Base-by-base conservation (phyloP, 2,329 filamentous ascomycete genomes). In the Verticillium longisporum region DNA sequence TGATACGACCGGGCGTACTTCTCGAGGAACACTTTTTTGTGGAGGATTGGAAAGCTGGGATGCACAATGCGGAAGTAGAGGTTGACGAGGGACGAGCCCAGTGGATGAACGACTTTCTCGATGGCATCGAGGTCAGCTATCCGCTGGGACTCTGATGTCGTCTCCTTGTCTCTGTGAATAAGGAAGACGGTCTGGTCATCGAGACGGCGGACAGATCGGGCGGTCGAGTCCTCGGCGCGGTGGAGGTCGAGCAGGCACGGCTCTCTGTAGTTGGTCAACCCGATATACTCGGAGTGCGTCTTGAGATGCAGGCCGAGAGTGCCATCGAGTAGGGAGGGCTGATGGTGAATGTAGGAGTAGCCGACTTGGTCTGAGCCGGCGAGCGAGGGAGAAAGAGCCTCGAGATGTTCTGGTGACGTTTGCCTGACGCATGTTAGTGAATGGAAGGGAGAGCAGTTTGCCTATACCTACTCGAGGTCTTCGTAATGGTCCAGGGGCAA, bases 41-140 rank as follows among this genome's bases (percentile, higher is more conserved):
- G 83, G 3, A 86, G 69, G 56, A 86, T 80, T 1, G 84, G 84
- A 65, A 83, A 85, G 61, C 77, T 80, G 0, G 83, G 83, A 65
- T 86, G 84, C 9, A 86, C 78, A 45, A 85, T 81, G 33, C 82
- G 77, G 69, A 90, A 90, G 74, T 89, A 90, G 21, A 90, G 78
- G 65, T 87, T 84, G 65, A 91, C 80, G 55, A 91, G 74, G 9
- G 81, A 81, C 57, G 80, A 80, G 18, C 88, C 88, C 65, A 89
- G 81, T 4, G 86, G 84, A 31, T 81, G 80, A 4, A 91, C 84
- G 45, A 85, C 77, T 33, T 80, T 78, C 69, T 89, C 86, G 61
- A 90, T 82, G 34, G 81, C 80, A 66, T 80, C 77, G 14, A 75
- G 65, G 37, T 76, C 73, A 9, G 72, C 70, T 18, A 75, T 72